A percentile compares a stretch with the other conserved stretches of the same genome.
These are phyloP conservation scores for Pseudogymnoascus sp. DNA, from an alignment of 2,329 filamentous ascomycete genomes.

Conservation along the genomic window DNA sequence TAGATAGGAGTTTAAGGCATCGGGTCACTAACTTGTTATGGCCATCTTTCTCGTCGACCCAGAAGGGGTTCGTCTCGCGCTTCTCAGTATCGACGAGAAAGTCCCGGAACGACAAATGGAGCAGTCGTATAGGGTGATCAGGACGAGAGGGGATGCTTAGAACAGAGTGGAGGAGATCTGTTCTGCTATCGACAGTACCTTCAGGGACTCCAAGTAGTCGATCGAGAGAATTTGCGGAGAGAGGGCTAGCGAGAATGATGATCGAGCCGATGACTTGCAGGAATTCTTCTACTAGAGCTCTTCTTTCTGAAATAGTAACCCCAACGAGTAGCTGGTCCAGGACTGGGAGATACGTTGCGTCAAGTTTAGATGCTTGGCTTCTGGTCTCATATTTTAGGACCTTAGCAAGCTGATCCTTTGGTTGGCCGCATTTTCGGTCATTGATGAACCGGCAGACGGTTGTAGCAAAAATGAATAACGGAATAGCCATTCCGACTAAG, in stretches of 20 bases:
- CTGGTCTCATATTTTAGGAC: slow-evolving; percentile 19
- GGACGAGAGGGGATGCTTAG: slow-evolving; percentile 17
- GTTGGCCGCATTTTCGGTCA: slow-evolving; percentile 18
- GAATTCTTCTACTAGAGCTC: neutral
- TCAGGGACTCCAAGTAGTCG: slow-evolving; percentile 15
- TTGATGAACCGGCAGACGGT: slow-evolving; percentile 26
- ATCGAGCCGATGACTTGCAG: slow-evolving; percentile 13
- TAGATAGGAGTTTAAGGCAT: slow-evolving; percentile 28
- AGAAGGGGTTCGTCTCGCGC: slow-evolving; percentile 17
- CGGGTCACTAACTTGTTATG: slow-evolving; percentile 22
- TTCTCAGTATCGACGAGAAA: slow-evolving; percentile 19
- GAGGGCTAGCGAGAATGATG: slow-evolving; percentile 15
- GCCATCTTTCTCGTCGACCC: slow-evolving; percentile 24
- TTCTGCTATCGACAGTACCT: slow-evolving; percentile 12
- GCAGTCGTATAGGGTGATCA: slow-evolving; percentile 16
- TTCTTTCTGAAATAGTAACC: slow-evolving; percentile 10
- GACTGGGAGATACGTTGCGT: slow-evolving; percentile 21
- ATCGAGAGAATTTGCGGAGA: slow-evolving; percentile 16
- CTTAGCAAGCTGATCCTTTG: slow-evolving; percentile 19
- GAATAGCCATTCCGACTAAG: slow-evolving; percentile 26
- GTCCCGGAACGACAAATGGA: slow-evolving; percentile 25
- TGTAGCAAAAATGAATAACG: slow-evolving; percentile 31
- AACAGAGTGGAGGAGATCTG: slow-evolving; percentile 21
- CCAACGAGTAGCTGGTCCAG: slow-evolving; percentile 15
- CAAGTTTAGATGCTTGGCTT: slow-evolving; percentile 17